Evolutionary conservation across 352 stramenopile genomes (phyloP).

Genomic region (Phytophthora chlamydospora): DNA sequence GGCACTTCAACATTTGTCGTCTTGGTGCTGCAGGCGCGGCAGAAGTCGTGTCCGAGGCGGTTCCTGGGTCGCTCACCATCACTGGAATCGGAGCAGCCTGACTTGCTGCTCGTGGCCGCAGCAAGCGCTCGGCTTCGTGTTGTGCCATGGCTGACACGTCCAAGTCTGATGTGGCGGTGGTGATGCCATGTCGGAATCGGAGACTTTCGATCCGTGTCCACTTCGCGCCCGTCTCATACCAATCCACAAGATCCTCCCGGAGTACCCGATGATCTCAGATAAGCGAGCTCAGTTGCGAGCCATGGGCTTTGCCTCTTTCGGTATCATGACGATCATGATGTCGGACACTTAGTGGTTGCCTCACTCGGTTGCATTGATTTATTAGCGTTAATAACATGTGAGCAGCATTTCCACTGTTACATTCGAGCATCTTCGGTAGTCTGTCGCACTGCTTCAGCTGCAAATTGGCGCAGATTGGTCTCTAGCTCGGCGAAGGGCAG

Average conservation of each 20-base stretch:
- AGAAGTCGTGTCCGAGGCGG: background rate
- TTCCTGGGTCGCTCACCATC: slow-evolving; percentile 3
- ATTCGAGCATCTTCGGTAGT: background rate
- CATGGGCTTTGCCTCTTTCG: slow-evolving; percentile 5
- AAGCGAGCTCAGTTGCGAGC: slow-evolving; percentile 9
- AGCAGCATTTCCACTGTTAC: background rate
- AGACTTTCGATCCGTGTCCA: slow-evolving; percentile 18
- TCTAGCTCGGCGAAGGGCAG: slow-evolving; percentile 39
- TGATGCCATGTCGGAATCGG: slow-evolving; percentile 2
- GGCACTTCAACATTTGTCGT: slow-evolving; percentile 7
- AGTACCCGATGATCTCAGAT: slow-evolving; percentile 4
- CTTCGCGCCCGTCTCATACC: slow-evolving; percentile 8
- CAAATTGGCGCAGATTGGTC: slow-evolving; percentile 31
- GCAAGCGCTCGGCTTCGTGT: slow-evolving; percentile 11
- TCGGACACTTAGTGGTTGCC: background rate
- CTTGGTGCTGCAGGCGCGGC: background rate
- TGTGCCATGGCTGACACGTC: slow-evolving; percentile 25
- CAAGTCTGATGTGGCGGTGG: slow-evolving; percentile 6
- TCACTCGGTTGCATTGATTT: background rate
- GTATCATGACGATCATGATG: slow-evolving; percentile 9
- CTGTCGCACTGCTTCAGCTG: slow-evolving; percentile 26
- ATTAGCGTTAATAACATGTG: too few species aligned
- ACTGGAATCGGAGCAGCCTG: slow-evolving; percentile 1
- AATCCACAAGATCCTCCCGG: background rate
- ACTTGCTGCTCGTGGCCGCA: slow-evolving; percentile 8